Conservation (phyloP, 352 stramenopile species). For the Hyaloperonospora brassicae region DNA sequence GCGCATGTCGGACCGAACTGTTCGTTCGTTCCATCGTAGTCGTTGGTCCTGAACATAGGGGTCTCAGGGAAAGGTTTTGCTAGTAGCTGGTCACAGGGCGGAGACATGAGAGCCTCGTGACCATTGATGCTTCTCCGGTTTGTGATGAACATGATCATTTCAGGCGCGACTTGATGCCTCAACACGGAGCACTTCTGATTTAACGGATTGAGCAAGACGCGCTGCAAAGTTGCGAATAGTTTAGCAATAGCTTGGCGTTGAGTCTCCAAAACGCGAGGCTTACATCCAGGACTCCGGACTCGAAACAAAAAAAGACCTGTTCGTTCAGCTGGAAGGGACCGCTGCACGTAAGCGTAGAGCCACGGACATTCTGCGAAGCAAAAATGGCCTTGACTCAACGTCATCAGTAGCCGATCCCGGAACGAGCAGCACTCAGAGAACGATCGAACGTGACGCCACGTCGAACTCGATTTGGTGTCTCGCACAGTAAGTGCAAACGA, state of each 20-base stretch:
- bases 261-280: conserved; percentile 22
- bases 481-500: conserved; percentile 32
- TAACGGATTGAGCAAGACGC: conserved; percentile 29
- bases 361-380: conserved; percentile 43
- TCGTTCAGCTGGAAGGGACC: conserved; percentile 21
- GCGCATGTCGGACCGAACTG: conserved; percentile 15
- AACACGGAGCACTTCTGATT: conserved; percentile 37
- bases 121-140: conserved; percentile 15
- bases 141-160: conserved; percentile 32
- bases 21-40: conserved; percentile 2
- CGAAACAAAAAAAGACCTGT: conserved; percentile 22
- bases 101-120: conserved; percentile 20
- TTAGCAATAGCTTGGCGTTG: conserved; percentile 25
- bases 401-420: conserved; percentile 25
- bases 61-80: conserved; percentile 32
- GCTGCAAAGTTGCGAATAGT: conserved; percentile 35
- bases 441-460: conserved; percentile 27
- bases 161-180: conserved; percentile 22
- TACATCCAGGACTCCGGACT: conserved; percentile 11
- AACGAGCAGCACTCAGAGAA: conserved; percentile 36
- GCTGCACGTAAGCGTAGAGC: conserved; percentile 34
- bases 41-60: conserved; percentile 18
- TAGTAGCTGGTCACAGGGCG: conserved; percentile 13
- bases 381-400: conserved; percentile 30
- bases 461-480: conserved; percentile 31